A percentile compares a stretch with the other conserved stretches of the same genome.
Conservation (phyloP, 148 eudicot species). For the Vaccinium darrowii region DNA sequence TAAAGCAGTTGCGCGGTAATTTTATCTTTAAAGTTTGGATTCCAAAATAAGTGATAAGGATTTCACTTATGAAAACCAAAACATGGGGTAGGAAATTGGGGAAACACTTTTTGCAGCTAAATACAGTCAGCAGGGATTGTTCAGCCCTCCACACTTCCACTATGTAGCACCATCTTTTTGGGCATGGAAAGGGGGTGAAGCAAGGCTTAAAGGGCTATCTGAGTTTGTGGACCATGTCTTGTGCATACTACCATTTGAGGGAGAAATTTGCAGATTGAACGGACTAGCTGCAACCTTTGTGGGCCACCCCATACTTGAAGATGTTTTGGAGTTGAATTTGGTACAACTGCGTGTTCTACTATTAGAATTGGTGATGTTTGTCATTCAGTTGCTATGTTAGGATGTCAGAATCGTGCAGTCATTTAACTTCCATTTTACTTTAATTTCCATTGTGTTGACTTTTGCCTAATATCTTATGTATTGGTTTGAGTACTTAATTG, state of each 20-base stretch:
- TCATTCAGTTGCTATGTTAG: not conserved
- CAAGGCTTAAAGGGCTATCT: conserved; percentile 71
- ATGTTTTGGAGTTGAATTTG: conserved; percentile 58
- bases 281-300: conserved; percentile 89
- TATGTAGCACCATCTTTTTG: conserved; percentile 98
- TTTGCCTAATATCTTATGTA: not conserved
- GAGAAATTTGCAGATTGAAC: conserved; percentile 59
- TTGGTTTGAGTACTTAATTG: not conserved
- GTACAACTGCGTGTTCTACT: conserved; percentile 28
- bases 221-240: conserved; percentile 79
- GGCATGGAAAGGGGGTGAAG: conserved; percentile 99
- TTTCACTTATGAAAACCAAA: conserved; percentile 26
- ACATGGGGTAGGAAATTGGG: conserved; percentile 39
- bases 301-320: conserved; percentile 91
- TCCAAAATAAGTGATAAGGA: conserved; percentile 5
- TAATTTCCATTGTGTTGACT: not conserved
- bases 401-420: not conserved
- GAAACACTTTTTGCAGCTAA: conserved; percentile 65
- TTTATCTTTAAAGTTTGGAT: conserved; percentile 4
- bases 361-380: not conserved
- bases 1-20: conserved; percentile 76
- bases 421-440: not conserved
- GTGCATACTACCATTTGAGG: conserved; percentile 94
- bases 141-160: conserved; percentile 73
- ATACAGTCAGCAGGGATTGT: conserved; percentile 42